phyloP scores from a whole-genome alignment of 208 protist genomes.

The Crithidia fasciculata region DNA sequence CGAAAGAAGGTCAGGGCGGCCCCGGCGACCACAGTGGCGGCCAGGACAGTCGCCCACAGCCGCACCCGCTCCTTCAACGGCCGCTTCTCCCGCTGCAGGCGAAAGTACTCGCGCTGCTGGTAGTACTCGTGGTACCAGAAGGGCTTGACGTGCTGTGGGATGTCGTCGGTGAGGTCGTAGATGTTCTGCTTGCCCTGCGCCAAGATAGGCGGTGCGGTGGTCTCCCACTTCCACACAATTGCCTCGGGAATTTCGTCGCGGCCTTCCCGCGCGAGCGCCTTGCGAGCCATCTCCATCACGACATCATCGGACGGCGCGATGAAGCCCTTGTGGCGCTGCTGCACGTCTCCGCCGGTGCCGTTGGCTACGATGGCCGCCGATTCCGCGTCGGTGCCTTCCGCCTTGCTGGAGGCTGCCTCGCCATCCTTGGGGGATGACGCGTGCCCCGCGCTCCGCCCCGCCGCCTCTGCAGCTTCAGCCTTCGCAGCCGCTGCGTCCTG shows the following conservation, averaged over 20 bases:
- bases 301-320: conserved; percentile 84
- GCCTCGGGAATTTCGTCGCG: conserved; percentile 75
- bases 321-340: conserved; percentile 60
- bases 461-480: neutral
- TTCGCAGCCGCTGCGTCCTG: neutral
- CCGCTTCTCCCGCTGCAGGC: conserved; percentile 78
- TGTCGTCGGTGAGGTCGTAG: conserved; percentile 88
- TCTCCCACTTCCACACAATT: conserved; percentile 83
- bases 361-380: neutral
- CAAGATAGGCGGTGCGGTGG: conserved; percentile 73
- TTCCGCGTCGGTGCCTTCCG: neutral
- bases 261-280: conserved; percentile 79
- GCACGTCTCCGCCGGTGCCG: conserved; percentile 22
- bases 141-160: conserved; percentile 86
- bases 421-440: neutral
- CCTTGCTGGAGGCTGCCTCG: conserved; percentile 6
- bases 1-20: conserved; percentile 70
- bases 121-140: conserved; percentile 91
- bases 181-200: conserved; percentile 82
- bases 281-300: conserved; percentile 85
- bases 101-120: conserved; percentile 90
- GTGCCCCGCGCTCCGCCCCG: neutral
- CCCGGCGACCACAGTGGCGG: conserved; percentile 43
- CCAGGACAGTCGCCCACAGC: conserved; percentile 41
- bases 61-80: conserved; percentile 67